Evolutionary conservation across 2,329 filamentous ascomycete genomes (phyloP).

Genomic region (Botryosphaeria dothidea): DNA sequence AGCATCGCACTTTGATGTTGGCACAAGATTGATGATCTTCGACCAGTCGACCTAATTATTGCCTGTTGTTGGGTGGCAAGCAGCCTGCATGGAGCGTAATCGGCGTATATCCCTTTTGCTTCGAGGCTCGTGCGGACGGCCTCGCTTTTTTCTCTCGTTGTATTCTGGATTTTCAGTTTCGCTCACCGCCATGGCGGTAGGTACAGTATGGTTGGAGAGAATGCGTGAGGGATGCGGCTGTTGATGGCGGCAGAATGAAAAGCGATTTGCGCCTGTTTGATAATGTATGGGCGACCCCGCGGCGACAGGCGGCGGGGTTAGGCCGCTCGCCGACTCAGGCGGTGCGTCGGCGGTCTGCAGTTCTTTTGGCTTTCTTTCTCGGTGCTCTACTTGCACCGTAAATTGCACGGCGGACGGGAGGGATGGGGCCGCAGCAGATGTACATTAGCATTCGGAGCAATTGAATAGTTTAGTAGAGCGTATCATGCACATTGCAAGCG

Average conservation of each 20-base stretch:
- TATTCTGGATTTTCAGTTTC: slow-evolving; percentile 7
- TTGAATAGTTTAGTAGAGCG: slow-evolving; percentile 1
- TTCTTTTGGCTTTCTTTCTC: neutral
- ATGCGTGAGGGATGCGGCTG: neutral
- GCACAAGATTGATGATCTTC: neutral
- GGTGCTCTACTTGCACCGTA: neutral
- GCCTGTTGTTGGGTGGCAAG: neutral
- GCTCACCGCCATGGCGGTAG: neutral
- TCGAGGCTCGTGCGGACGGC: neutral
- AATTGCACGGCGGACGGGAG: neutral
- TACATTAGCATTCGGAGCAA: slow-evolving; percentile 16
- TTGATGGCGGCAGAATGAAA: neutral
- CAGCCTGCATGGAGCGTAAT: slow-evolving; percentile 15
- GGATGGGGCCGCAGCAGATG: neutral
- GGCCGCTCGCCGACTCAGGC: neutral
- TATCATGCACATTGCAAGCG: neutral
- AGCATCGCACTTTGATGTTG: neutral
- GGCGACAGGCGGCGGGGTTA: neutral
- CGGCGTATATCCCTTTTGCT: slow-evolving; percentile 19
- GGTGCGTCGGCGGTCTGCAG: neutral
- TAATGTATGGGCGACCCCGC: neutral
- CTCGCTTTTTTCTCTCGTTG: slow-evolving; percentile 10
- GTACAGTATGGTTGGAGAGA: neutral
- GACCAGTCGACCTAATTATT: slow-evolving; percentile 1
- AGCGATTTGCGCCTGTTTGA: slow-evolving; percentile 1